Evolutionary conservation across 495 filamentous ascomycete species (phyloP).

Genomic region (Ramalina intermedia): DNA sequence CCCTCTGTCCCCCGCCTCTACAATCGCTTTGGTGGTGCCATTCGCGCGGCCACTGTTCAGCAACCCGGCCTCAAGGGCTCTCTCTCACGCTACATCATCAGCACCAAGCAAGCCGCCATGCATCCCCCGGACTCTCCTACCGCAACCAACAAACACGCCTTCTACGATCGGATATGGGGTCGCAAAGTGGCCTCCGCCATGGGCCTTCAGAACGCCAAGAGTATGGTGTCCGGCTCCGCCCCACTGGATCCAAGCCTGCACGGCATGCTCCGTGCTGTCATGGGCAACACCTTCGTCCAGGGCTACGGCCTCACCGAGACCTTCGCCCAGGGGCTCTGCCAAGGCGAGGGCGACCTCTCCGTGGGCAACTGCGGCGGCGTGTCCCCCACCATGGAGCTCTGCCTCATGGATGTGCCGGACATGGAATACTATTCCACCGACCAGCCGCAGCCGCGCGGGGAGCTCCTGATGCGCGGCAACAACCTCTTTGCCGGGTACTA

Average conservation of each 20-base stretch:
- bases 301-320: slow-evolving; percentile 93
- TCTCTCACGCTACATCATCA: slow-evolving; percentile 64
- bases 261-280: slow-evolving; percentile 71
- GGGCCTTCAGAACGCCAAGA: slow-evolving; percentile 57
- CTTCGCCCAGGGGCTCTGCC: slow-evolving; percentile 64
- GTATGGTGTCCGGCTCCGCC: slow-evolving; percentile 79
- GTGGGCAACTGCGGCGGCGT: slow-evolving; percentile 72
- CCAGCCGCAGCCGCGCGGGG: slow-evolving; percentile 84
- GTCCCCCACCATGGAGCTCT: slow-evolving; percentile 52
- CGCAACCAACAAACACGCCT: slow-evolving; percentile 63
- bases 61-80: slow-evolving; percentile 69
- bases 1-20: slow-evolving; percentile 83
- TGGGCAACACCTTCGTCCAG: slow-evolving; percentile 68
- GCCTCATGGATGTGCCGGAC: slow-evolving; percentile 77
- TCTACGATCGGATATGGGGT: slow-evolving; percentile 92
- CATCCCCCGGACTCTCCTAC: slow-evolving; percentile 49
- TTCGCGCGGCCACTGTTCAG: slow-evolving; percentile 64
- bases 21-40: slow-evolving; percentile 75
- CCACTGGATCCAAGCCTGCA: slow-evolving; percentile 81
- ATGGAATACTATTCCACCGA: slow-evolving; percentile 89
- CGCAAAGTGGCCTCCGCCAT: slow-evolving; percentile 71
- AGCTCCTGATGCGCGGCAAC: slow-evolving; percentile 70
- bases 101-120: slow-evolving; percentile 66
- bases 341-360: slow-evolving; percentile 53
- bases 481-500: slow-evolving; percentile 74